phyloP scores from a whole-genome alignment of 2,329 filamentous ascomycete genomes.

The Pseudogymnoascus sp. region DNA sequence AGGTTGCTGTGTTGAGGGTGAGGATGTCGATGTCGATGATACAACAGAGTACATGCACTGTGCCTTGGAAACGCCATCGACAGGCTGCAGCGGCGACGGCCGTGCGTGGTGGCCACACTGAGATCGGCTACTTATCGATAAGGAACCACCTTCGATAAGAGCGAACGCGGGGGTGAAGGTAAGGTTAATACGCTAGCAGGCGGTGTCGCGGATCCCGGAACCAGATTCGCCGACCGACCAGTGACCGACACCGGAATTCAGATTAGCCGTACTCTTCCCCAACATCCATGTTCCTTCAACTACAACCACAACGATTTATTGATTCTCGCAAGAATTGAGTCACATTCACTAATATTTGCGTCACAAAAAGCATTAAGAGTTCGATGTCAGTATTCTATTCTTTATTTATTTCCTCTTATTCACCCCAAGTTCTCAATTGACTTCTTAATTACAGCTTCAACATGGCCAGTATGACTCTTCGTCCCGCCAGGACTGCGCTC shows the following conservation, averaged over 20 bases:
- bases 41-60: conserved; percentile 4
- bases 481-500: conserved; percentile 21
- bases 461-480: conserved; percentile 19
- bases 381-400: not conserved
- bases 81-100: not conserved
- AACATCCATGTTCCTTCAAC: not conserved
- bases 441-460: conserved; percentile 15
- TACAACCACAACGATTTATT: not conserved
- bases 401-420: not conserved
- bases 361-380: not conserved
- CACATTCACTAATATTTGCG: conserved; percentile 8
- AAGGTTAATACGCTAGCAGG: not conserved
- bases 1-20: not conserved
- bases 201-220: not conserved
- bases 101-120: not conserved
- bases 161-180: not conserved
- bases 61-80: conserved; percentile 8
- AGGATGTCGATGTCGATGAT: not conserved
- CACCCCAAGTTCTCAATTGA: conserved; percentile 9
- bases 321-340: not conserved
- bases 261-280: not conserved
- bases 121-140: conserved; percentile 7
- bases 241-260: conserved; percentile 7
- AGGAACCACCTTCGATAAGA: conserved; percentile 1
- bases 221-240: not conserved